phyloP scores from a whole-genome alignment of 306 rosid genomes.

The Fagus crenata region DNA sequence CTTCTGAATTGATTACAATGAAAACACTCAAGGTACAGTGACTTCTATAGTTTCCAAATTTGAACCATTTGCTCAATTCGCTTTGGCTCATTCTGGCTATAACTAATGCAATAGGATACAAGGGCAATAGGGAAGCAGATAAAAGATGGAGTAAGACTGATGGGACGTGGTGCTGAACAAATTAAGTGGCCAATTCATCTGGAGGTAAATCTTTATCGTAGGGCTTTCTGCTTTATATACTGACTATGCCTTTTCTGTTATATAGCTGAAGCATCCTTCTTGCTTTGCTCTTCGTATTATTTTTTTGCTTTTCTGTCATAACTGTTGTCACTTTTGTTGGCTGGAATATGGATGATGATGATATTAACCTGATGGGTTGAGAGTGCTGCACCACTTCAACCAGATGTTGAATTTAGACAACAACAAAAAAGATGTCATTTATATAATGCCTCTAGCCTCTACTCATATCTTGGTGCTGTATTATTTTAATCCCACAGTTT shows the following conservation, averaged over 20 bases:
- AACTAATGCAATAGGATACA: constrained; percentile 63
- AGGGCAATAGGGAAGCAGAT: constrained; percentile 89
- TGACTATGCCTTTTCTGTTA: constrained; percentile 13
- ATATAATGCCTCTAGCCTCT: neutral
- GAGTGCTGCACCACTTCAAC: neutral
- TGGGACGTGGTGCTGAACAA: constrained; percentile 95
- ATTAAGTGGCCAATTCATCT: constrained; percentile 89
- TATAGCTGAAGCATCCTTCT: constrained; percentile 5
- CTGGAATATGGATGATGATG: neutral
- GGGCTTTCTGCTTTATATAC: constrained; percentile 19
- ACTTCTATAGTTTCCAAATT: constrained; percentile 25
- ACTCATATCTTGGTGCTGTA: too few relatives aligned
- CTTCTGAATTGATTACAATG: constrained; percentile 87
- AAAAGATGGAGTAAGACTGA: constrained; percentile 85
- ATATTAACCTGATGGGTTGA: neutral
- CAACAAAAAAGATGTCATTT: neutral
- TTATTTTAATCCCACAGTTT: too few relatives aligned
- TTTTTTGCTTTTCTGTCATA: constrained; percentile 15
- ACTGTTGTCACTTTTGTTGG: neutral
- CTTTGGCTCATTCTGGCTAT: constrained; percentile 32
- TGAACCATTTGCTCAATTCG: constrained; percentile 24
- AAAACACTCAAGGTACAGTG: constrained; percentile 83
- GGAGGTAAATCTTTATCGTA: constrained; percentile 56
- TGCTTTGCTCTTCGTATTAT: constrained; percentile 9
- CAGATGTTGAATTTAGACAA: neutral